A percentile compares a stretch with the other conserved stretches of the same genome.
phyloP scores from a whole-genome alignment of 805 yeast genomes.

The Teunomyces stri region DNA sequence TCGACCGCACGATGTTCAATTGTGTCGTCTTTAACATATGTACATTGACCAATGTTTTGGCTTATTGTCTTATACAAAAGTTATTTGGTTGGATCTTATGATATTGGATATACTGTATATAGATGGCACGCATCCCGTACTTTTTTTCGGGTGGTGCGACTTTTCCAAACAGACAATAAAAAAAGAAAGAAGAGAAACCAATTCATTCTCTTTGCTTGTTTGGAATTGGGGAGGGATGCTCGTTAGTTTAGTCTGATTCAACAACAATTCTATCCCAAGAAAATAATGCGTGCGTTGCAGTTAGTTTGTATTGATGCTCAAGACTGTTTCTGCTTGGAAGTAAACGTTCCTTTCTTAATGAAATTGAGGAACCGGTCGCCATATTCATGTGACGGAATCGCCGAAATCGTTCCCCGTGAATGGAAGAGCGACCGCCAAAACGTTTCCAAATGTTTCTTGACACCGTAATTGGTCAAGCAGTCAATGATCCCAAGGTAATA shows the following conservation, averaged over 20 bases:
- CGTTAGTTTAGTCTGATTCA: not conserved
- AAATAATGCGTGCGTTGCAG: too few species aligned
- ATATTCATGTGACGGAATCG: slow-evolving; percentile 87
- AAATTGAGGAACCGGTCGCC: slow-evolving; percentile 83
- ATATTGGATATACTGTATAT: too few species aligned
- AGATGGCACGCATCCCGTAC: too few species aligned
- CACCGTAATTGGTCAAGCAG: slow-evolving; percentile 78
- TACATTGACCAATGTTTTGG: not conserved
- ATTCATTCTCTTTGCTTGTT: too few species aligned
- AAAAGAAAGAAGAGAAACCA: too few species aligned
- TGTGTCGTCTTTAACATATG: not conserved
- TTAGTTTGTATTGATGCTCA: too few species aligned
- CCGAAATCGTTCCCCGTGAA: slow-evolving; percentile 69
- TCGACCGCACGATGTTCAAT: not conserved
- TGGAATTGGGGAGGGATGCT: too few species aligned
- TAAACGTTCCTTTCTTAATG: slow-evolving; percentile 39
- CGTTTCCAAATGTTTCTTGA: slow-evolving; percentile 78
- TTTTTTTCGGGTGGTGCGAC: too few species aligned
- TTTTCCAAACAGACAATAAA: too few species aligned
- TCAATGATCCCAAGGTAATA: slow-evolving; percentile 94
- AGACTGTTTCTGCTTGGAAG: slow-evolving; percentile 2
- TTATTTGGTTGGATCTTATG: not conserved
- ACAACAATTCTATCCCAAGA: not conserved
- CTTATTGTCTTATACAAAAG: not conserved
- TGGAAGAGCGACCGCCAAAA: slow-evolving; percentile 75